phyloP scores from a whole-genome alignment of 1,139 yeast genomes.

The Candida neerlandica region DNA sequence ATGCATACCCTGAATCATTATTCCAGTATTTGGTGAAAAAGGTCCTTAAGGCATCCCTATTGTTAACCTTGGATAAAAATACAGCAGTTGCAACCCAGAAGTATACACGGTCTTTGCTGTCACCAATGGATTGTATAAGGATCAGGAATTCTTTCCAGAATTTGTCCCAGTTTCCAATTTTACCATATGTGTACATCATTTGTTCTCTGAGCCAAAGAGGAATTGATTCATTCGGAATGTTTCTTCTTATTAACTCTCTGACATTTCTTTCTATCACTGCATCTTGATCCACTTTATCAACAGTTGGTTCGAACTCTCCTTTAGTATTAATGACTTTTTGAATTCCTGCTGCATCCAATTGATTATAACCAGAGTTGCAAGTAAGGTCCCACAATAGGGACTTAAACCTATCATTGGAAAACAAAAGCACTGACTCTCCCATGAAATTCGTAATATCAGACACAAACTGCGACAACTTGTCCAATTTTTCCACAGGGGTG shows the following conservation, averaged over 20 bases:
- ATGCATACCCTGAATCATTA: conserved; percentile 23
- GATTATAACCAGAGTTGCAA: conserved; percentile 6
- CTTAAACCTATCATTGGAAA: conserved; percentile 30
- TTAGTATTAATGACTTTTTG: conserved; percentile 15
- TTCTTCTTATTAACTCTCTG: conserved; percentile 25
- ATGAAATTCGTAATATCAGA: conserved; percentile 30
- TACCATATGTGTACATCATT: conserved; percentile 41
- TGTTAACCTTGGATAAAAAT: conserved; percentile 35
- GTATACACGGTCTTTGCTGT: conserved; percentile 15
- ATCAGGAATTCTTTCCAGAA: conserved; percentile 48
- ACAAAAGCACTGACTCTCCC: conserved; percentile 26
- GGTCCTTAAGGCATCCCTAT: conserved; percentile 28
- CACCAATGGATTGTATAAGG: conserved; percentile 10
- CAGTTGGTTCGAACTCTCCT: conserved; percentile 1
- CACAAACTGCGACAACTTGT: conserved; percentile 31
- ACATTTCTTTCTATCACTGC: conserved; percentile 35
- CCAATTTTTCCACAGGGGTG: conserved; percentile 22
- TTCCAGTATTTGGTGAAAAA: conserved; percentile 39
- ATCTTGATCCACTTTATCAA: conserved; percentile 20
- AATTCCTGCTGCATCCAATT: conserved; percentile 11
- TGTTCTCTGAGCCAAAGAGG: conserved; percentile 32
- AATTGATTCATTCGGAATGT: conserved; percentile 11
- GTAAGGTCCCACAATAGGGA: conserved; percentile 42
- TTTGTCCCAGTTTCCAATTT: conserved; percentile 38
- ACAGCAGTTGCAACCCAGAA: conserved; percentile 41